Base-by-base conservation (phyloP, 1,284 basidiomycete species). In the Heterobasidion parviporum region DNA sequence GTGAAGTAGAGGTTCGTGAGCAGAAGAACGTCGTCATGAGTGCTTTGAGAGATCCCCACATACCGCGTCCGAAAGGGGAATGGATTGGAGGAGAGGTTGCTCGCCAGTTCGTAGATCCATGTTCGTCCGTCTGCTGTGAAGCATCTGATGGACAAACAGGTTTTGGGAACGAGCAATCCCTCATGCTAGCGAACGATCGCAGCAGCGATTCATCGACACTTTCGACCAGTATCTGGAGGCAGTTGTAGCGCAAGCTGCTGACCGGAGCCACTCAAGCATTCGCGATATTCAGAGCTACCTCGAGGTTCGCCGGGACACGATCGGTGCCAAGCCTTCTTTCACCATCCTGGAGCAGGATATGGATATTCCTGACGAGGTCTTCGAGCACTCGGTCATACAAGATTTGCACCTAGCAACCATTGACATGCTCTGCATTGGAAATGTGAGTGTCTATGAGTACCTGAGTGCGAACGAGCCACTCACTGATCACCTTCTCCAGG, bases 361-460 rank as follows among this genome's bases (percentile, higher is more conserved):
- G 56, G 63, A 74, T 57, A 59, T 77, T 34, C 73, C 75, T 0
- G 70, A 73, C 47, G 65, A 74, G 10, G 68, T 73, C 14, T 60
- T 75, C 49, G 59, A 67, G 32, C 68, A 77, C 55, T 72, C 72
- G 7, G 57, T 64, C 44, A 66, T 78, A 46, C 60, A 64, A 51
- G 65, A 67, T 20, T 63, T 78, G 9, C 58, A 63, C 0, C 58
- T 63, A 34, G 58, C 61, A 12, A 63, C 65, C 20, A 68, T 70
- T 32, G 74, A 77, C 54, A 65, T 75, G 63, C 63, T 74, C 35
- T 70, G 72, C 6, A 60, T 76, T 44, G 70, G 63, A 3, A 77
- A 77, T 60, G 74, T 71, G 50, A 60, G 65, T 53, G 32, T 2
- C 34, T n/a, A 26, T 16, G 35, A 43, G 38, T 26, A 34, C 33